Evolutionary conservation across 768 basidiomycete species (phyloP).

Genomic region (Mrakia hoshinonis): DNA sequence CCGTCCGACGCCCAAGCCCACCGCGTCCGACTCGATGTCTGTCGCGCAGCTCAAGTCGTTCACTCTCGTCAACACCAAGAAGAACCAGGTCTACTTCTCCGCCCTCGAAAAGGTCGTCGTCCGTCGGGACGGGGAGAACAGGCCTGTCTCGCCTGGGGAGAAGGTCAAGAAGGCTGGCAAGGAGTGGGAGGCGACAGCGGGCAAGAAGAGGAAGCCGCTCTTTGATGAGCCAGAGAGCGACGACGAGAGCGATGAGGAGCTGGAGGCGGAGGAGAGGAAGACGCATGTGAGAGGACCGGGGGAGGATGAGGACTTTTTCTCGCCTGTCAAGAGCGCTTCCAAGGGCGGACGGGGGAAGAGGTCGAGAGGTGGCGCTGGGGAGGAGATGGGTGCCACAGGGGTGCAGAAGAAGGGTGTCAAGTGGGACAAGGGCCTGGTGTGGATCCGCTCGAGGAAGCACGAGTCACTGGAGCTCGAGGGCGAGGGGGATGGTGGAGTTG

Average conservation of each 20-base stretch:
- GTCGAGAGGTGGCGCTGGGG: constrained; percentile 7
- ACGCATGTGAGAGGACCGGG: constrained; percentile 35
- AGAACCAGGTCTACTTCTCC: constrained; percentile 40
- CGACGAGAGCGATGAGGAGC: constrained; percentile 32
- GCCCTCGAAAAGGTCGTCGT: constrained; percentile 40
- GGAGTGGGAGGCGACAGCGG: background rate
- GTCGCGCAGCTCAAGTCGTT: constrained; percentile 38
- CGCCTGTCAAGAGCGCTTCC: constrained; percentile 29
- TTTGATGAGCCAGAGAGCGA: constrained; percentile 9
- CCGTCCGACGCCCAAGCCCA: background rate
- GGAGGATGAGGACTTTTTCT: constrained; percentile 38
- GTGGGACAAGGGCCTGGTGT: constrained; percentile 40
- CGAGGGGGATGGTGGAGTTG: background rate
- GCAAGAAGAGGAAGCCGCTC: constrained; percentile 15
- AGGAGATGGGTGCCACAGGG: constrained; percentile 19
- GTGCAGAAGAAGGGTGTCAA: constrained; percentile 31
- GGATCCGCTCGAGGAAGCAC: constrained; percentile 31
- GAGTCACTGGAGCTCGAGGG: background rate
- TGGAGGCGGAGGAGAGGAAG: constrained; percentile 28
- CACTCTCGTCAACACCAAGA: constrained; percentile 37
- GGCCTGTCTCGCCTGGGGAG: constrained; percentile 38
- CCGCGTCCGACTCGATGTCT: constrained; percentile 30
- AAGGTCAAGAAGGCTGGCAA: constrained; percentile 32
- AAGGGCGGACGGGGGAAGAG: constrained; percentile 29
- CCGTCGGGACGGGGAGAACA: constrained; percentile 33